These are phyloP conservation scores for Pleurotus djamor DNA, from an alignment of 768 basidiomycete genomes.

Conservation along the genomic window DNA sequence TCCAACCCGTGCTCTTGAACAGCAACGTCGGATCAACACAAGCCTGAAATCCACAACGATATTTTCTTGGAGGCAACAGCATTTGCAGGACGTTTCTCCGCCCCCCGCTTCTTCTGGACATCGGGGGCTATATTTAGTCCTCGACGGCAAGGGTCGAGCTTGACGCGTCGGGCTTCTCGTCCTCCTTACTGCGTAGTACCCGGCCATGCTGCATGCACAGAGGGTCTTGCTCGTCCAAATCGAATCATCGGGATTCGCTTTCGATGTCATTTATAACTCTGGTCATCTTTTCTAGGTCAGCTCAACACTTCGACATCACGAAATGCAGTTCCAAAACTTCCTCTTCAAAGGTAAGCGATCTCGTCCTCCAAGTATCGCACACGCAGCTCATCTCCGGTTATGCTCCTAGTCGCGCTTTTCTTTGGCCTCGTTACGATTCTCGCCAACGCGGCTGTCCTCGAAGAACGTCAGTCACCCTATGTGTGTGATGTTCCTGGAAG, in stretches of 20 bases:
- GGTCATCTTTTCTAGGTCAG: not conserved
- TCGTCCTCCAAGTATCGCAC: not conserved
- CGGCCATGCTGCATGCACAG: not conserved
- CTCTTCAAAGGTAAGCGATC: not conserved
- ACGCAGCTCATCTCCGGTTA: not conserved
- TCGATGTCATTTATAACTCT: not conserved
- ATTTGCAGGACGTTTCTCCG: no score
- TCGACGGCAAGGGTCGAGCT: not conserved
- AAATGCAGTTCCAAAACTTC: not conserved
- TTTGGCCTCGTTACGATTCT: not conserved
- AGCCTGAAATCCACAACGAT: no score
- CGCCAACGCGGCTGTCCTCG: conserved; percentile 3
- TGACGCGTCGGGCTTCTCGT: conserved; percentile 3
- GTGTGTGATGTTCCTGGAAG: not conserved
- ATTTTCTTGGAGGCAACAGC: no score
- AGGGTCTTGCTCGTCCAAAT: no score
- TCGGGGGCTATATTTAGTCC: not conserved
- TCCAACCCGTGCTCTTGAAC: no score
- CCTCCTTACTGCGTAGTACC: not conserved
- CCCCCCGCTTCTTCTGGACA: no score
- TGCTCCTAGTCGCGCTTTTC: not conserved
- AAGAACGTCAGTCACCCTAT: not conserved
- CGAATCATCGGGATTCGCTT: no score
- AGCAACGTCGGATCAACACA: no score
- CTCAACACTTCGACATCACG: not conserved